phyloP scores from a whole-genome alignment of 2,329 filamentous ascomycete species.

The Dothidotthia symphoricarpi region DNA sequence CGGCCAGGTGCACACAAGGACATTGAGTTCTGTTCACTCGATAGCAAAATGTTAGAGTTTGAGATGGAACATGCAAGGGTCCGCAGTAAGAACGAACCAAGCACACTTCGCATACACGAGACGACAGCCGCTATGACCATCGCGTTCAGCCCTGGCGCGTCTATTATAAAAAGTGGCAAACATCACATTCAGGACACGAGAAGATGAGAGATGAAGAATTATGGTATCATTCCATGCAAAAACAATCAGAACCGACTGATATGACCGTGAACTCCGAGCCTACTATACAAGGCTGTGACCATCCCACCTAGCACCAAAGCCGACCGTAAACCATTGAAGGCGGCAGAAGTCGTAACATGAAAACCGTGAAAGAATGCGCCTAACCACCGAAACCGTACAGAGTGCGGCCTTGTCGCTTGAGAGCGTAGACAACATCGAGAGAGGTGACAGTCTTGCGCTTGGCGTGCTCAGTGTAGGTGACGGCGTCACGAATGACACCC shows the following conservation, averaged over 20 bases:
- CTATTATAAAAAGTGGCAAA: background rate
- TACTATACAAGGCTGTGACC: conserved; percentile 37
- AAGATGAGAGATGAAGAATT: conserved; percentile 21
- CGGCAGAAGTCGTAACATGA: conserved; percentile 39
- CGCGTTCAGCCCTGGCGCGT: conserved; percentile 5
- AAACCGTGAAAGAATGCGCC: conserved; percentile 40
- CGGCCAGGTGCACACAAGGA: no score
- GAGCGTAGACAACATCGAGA: conserved; percentile 63
- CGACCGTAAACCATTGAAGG: conserved; percentile 53
- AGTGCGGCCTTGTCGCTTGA: conserved; percentile 66
- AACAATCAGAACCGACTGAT: conserved; percentile 27
- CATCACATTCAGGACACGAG: background rate
- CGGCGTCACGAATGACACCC: conserved; percentile 72
- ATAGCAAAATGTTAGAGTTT: no score
- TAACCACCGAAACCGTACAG: conserved; percentile 91
- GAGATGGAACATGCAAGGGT: background rate
- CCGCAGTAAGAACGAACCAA: background rate
- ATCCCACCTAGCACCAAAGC: conserved; percentile 52
- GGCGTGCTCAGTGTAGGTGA: conserved; percentile 77
- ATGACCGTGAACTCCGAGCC: conserved; percentile 38
- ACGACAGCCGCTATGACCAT: conserved; percentile 6
- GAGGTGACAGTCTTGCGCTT: conserved; percentile 78
- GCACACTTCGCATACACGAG: background rate
- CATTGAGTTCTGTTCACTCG: no score
- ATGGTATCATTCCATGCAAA: conserved; percentile 40